Evolutionary conservation across 352 stramenopile species (phyloP), one percentile per base, ranked within the genome.

Genomic region (Achlya hypogyna): DNA sequence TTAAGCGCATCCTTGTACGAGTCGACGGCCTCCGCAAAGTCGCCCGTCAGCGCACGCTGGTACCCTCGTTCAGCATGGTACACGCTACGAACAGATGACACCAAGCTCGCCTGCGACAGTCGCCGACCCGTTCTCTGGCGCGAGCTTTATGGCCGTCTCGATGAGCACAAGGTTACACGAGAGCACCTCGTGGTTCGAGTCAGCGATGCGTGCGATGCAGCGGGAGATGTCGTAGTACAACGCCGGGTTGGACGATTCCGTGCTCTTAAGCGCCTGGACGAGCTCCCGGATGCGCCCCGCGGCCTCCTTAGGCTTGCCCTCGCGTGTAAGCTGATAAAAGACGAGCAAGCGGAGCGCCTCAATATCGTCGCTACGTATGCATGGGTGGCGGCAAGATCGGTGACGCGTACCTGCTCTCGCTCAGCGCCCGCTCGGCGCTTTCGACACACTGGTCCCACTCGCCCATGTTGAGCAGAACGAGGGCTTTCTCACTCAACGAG

Each of bases 391-490:
- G 12, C 23, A 14, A 14, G n/a, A 53, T 54, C 10, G 25, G 20
- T 9, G 34, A 52, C 51, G 49, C 14, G 47, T 58, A 74, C 27
- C 79, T 29, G 52, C 91, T 89, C 34, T 88, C 77, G 16, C 68
- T 72, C 18, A 95, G 66, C 9, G 82, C 81, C 8, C 85, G 78
- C 69, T 92, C 84, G 25, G 87, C 77, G 35, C 77, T 86, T 70
- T 94, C 87, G 60, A 91, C 73, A 42, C 83, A 90, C 66, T 91
- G 78, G 49, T 96, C 87, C 87, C 87, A 96, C 23, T 79, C 86
- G 51, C 82, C 78, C 82, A 92, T 92, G 53, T 92, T 89, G 35
- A 93, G 72, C 62, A 94, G 49, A 4, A 93, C 74, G 34, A 91
- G 70, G 14, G 84, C 87, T 45, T 95, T 95, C 62, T 93, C 85